Conservation (phyloP, 73 alveolate genomes). For the Symbiodinium natans region DNA sequence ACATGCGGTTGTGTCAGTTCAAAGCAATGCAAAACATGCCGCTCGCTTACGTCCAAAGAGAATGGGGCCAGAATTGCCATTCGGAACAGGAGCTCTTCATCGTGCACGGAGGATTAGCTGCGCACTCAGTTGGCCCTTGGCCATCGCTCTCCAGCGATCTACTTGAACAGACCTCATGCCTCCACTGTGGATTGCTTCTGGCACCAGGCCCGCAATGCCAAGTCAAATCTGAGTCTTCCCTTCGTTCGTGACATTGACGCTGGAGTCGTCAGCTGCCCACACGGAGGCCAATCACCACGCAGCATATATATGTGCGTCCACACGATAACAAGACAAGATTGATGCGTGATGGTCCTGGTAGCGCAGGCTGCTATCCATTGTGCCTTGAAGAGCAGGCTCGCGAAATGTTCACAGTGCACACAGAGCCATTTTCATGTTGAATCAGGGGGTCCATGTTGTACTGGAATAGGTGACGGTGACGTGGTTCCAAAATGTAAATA, state of each 20-base stretch:
- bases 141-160: too few species aligned
- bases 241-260: slow-evolving; percentile 82
- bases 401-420: background rate
- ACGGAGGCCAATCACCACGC: slow-evolving; percentile 34
- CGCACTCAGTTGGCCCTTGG: background rate
- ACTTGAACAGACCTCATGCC: background rate
- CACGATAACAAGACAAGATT: background rate
- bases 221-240: slow-evolving; percentile 26
- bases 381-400: slow-evolving; percentile 87
- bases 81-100: slow-evolving; percentile 38
- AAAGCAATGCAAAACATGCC: too few species aligned
- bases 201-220: slow-evolving; percentile 56
- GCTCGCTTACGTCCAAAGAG: too few species aligned
- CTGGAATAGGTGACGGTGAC: too few species aligned
- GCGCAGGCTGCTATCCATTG: slow-evolving; percentile 59
- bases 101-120: slow-evolving; percentile 68
- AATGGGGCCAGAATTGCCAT: background rate
- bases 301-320: background rate
- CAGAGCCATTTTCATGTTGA: background rate
- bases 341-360: background rate
- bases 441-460: background rate
- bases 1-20: too few species aligned
- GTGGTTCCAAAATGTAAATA: too few species aligned
- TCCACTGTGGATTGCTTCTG: too few species aligned
- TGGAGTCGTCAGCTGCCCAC: slow-evolving; percentile 79